Base-by-base conservation (phyloP, 192 early-diverging fungal genomes). In the Coemansia sp. region DNA sequence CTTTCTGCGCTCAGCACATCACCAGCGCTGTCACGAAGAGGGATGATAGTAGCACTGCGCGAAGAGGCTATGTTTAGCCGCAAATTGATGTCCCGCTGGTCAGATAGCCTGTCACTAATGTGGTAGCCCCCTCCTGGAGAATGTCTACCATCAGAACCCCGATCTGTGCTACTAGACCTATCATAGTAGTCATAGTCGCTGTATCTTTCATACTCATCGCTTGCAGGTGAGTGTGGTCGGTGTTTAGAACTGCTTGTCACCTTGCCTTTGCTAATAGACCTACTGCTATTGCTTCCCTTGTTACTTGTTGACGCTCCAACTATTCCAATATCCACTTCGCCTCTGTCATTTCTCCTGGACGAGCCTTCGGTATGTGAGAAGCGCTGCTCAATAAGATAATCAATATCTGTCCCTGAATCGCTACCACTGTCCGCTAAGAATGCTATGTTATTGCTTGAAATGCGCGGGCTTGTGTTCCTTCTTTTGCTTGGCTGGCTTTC, bases 381-480 rank as follows among this genome's bases (percentile, higher is more conserved):
- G 38, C 58, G 67, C 39, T 43, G 45, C 58, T 68, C 67, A 52
- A 68, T 68, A 43, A 68, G 18, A 9, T 68, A 43, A 21, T 64
- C 65, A 11, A 66, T 56, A 10, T 59, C 72, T 16, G 39, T 47
- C 54, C 56, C 62, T 5, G 72, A 68, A 5, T 65, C 68, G 13
- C 57, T 56, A 18, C 63, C 58, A 43, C 47, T 59, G 26, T 56
- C 54, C 16, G 68, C 56, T 15, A 65, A 74, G 42, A 80, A 75
- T 64, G 54, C 38, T 12, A 80, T 58, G 16, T 42, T 50, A 58
- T 53, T 65, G 9, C 52, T 41, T 5, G 57, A 16, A 18, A 56
- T 56, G 15, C 54, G 63, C 32, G 77, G 77, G 9, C 77, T 80
- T 32, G 50, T 23, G 7, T 56, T 50, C 49, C 66, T 65, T 21